phyloP scores from a whole-genome alignment of 179 eudicot species.

The Spinacia oleracea region DNA sequence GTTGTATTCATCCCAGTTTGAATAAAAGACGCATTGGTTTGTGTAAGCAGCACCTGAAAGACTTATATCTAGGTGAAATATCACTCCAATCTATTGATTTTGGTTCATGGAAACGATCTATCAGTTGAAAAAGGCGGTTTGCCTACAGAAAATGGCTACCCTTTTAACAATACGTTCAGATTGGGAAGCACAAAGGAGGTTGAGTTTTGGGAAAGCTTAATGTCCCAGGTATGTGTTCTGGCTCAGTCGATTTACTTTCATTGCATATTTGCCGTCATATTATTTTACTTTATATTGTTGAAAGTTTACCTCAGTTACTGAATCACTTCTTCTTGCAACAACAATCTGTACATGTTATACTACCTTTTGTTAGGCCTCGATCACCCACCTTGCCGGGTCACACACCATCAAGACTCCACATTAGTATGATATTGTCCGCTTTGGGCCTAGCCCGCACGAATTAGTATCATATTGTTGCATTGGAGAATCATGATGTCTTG shows the following conservation, averaged over 20 bases:
- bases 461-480: too few species aligned
- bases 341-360: not conserved
- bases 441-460: too few species aligned
- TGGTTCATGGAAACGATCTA: constrained; percentile 62
- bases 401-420: too few species aligned
- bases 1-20: constrained; percentile 84
- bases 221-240: constrained; percentile 17
- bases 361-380: too few species aligned
- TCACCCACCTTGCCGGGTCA: too few species aligned
- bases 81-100: constrained; percentile 79
- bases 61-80: constrained; percentile 70
- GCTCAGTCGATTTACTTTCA: not conserved
- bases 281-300: constrained; percentile 14
- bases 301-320: not conserved
- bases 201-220: constrained; percentile 2
- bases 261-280: constrained; percentile 2
- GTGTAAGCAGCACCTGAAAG: constrained; percentile 71
- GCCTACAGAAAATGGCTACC: not conserved
- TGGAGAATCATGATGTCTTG: too few species aligned
- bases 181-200: constrained; percentile 16
- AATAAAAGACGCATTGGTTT: constrained; percentile 69
- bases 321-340: not conserved
- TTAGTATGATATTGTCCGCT: too few species aligned
- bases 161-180: not conserved
- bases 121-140: not conserved